Evolutionary conservation across 2,329 filamentous ascomycete genomes (phyloP).

Genomic region (Akanthomyces lecanii): DNA sequence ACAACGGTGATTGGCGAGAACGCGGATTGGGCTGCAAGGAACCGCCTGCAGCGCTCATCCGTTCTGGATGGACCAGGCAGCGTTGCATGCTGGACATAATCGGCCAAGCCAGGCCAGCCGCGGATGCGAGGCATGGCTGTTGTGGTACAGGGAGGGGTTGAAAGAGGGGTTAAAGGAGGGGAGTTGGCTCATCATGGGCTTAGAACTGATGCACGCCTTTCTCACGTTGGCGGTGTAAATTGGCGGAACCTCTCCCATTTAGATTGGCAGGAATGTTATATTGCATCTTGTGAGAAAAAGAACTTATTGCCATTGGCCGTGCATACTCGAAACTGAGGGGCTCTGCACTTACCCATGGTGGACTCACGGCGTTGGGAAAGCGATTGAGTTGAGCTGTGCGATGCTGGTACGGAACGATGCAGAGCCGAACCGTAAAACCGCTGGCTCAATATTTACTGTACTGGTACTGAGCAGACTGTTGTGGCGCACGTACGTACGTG

Average conservation of each 20-base stretch:
- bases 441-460: neutral
- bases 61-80: too few species aligned
- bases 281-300: neutral
- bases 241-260: neutral
- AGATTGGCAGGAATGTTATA: neutral
- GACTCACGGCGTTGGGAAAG: neutral
- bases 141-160: neutral
- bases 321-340: neutral
- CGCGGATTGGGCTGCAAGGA: slow-evolving; percentile 2
- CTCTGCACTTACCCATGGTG: neutral
- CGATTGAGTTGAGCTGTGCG: neutral
- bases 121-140: neutral
- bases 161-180: neutral
- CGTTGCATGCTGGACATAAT: neutral
- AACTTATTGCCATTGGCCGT: neutral
- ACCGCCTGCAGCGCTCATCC: neutral
- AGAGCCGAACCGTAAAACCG: neutral
- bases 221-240: neutral
- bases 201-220: neutral
- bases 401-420: slow-evolving; percentile 5
- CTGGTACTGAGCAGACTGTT: too few species aligned
- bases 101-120: neutral
- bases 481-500: neutral
- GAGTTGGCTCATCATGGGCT: neutral
- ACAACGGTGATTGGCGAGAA: neutral